Conservation (phyloP, 495 filamentous ascomycete genomes). For the Talaromyces wortmannii region DNA sequence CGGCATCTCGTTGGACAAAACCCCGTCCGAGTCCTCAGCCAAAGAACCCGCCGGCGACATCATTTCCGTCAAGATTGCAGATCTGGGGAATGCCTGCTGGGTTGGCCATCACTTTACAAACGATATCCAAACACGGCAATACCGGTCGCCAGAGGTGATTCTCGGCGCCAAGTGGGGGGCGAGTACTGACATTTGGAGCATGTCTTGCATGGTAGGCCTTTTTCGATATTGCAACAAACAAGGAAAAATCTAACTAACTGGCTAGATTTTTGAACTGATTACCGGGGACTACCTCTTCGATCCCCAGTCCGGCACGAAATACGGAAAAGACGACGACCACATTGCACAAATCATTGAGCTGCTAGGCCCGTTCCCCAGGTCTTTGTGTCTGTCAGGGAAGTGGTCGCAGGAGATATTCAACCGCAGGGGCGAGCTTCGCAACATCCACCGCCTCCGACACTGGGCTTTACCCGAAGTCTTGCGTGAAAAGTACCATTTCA, state of each 20-base stretch:
- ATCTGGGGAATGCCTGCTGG: constrained; percentile 98
- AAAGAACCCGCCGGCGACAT: constrained; percentile 56
- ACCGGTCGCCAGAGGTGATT: constrained; percentile 95
- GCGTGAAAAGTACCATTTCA: constrained; percentile 94
- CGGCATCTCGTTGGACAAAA: constrained; percentile 87
- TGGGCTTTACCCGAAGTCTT: constrained; percentile 95
- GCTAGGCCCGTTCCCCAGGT: constrained; percentile 87
- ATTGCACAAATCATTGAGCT: constrained; percentile 99
- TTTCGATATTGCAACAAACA: not conserved
- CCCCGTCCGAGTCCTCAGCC: constrained; percentile 28
- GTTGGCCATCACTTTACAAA: constrained; percentile 98
- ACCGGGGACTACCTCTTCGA: constrained; percentile 99
- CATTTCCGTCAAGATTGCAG: constrained; percentile 98
- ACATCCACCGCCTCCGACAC: constrained; percentile 94
- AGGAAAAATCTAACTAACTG: constrained; percentile 8
- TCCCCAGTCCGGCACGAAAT: constrained; percentile 97
- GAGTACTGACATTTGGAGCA: constrained; percentile 98
- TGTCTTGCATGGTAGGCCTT: constrained; percentile 85
- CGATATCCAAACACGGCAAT: constrained; percentile 97
- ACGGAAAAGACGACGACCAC: constrained; percentile 99
- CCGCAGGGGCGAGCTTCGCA: constrained; percentile 91
- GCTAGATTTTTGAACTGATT: constrained; percentile 90
- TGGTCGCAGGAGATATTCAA: constrained; percentile 99
- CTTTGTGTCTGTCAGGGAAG: constrained; percentile 82
- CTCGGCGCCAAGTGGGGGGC: constrained; percentile 96